These are phyloP conservation scores for Salisapilia sapeloensis DNA, from an alignment of 352 stramenopile genomes.

Conservation along the genomic window DNA sequence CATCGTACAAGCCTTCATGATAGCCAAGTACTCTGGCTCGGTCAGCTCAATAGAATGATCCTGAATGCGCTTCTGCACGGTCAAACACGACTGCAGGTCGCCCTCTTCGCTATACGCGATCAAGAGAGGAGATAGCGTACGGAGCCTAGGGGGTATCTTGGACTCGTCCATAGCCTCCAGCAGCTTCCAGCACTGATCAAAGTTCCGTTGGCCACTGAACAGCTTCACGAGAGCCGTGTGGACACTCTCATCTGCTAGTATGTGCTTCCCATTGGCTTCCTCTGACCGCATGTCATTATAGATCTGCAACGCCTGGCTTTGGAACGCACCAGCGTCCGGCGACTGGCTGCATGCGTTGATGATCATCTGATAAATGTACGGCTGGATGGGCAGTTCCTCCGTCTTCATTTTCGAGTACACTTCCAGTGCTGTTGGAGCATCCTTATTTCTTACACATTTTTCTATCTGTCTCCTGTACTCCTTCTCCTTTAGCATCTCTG, in stretches of 20 bases:
- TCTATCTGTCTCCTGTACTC: slow-evolving; percentile 26
- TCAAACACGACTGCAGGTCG: slow-evolving; percentile 37
- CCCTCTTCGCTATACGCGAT: slow-evolving; percentile 26
- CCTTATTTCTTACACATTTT: slow-evolving; percentile 14
- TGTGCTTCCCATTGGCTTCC: slow-evolving; percentile 1
- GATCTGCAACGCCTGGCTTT: slow-evolving; percentile 22
- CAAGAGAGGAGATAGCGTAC: slow-evolving; percentile 57
- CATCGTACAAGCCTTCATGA: slow-evolving; percentile 31
- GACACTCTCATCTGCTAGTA: slow-evolving; percentile 31
- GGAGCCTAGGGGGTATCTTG: slow-evolving; percentile 38
- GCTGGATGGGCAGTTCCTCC: slow-evolving; percentile 7
- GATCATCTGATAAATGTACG: slow-evolving; percentile 40
- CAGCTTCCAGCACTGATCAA: slow-evolving; percentile 24
- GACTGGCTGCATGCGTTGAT: slow-evolving; percentile 43
- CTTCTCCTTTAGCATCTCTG: slow-evolving; percentile 14
- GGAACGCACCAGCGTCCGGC: slow-evolving; percentile 12
- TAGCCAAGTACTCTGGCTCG: slow-evolving; percentile 40
- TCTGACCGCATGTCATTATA: slow-evolving; percentile 53
- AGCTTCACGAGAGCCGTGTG: slow-evolving; percentile 68
- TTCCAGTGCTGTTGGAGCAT: slow-evolving; percentile 18
- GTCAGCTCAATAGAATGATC: slow-evolving; percentile 28
- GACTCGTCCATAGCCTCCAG: slow-evolving; percentile 26
- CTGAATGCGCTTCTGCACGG: slow-evolving; percentile 26
- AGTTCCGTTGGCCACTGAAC: slow-evolving; percentile 39
- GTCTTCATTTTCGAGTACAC: slow-evolving; percentile 36